phyloP scores from a whole-genome alignment of 2,329 filamentous ascomycete genomes.

The Hortaea sp. region DNA sequence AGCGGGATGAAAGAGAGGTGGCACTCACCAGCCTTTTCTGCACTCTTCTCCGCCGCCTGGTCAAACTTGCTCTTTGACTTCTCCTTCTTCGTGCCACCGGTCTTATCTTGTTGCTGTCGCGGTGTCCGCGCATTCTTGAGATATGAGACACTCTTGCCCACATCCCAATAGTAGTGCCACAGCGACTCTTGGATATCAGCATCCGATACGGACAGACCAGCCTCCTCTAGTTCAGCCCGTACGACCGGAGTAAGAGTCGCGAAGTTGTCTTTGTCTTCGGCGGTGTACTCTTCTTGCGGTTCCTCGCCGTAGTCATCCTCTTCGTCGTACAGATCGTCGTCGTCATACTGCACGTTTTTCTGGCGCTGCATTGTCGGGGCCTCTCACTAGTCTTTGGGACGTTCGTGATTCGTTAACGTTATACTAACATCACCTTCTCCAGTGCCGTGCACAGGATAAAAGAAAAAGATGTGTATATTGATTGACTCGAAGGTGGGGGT shows the following conservation, averaged over 20 bases:
- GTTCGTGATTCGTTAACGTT: no score
- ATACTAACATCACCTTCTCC: no score
- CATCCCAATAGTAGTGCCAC: conserved; percentile 94
- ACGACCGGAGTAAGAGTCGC: conserved; percentile 23
- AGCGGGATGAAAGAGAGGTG: neutral
- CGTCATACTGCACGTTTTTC: conserved; percentile 39
- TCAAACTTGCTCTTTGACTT: conserved; percentile 37
- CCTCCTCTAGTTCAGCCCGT: conserved; percentile 24
- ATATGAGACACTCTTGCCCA: conserved; percentile 75
- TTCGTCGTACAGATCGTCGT: conserved; percentile 44
- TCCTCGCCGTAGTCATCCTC: conserved; percentile 31
- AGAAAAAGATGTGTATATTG: no score
- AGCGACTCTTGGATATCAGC: conserved; percentile 77
- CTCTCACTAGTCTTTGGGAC: neutral
- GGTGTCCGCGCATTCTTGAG: conserved; percentile 43
- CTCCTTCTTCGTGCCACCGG: conserved; percentile 20
- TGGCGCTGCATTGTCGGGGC: conserved; percentile 37
- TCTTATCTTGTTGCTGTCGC: conserved; percentile 14
- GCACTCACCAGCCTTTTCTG: conserved; percentile 38
- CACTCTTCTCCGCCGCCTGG: conserved; percentile 33
- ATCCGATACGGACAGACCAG: conserved; percentile 42
- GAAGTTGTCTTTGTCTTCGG: conserved; percentile 29
- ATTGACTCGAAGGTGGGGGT: no score
- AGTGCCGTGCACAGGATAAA: no score
- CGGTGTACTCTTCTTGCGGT: conserved; percentile 25